A percentile compares a stretch with the other conserved stretches of the same genome.
Evolutionary conservation across 2,329 filamentous ascomycete species (phyloP).

Genomic region (Nigrospora oryzae): DNA sequence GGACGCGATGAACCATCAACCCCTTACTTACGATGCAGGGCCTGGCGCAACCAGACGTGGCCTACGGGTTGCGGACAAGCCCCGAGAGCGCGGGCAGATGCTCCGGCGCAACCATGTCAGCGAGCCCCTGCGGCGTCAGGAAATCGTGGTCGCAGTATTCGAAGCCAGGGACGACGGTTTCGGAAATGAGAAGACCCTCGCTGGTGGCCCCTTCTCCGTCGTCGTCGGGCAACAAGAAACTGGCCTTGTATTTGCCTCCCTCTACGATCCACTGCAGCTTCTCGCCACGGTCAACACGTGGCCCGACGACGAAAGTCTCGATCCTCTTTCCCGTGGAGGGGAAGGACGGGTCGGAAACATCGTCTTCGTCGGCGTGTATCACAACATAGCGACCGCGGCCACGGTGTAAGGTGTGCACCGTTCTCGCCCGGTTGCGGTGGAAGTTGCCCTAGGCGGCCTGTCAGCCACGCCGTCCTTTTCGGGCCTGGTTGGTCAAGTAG

Average conservation of each 20-base stretch:
- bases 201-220: constrained; percentile 18
- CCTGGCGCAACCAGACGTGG: no score
- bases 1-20: no score
- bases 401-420: constrained; percentile 56
- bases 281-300: constrained; percentile 48
- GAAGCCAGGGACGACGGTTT: constrained; percentile 62
- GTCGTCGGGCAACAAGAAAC: constrained; percentile 41
- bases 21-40: no score
- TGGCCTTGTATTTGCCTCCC: constrained; percentile 59
- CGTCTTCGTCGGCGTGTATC: constrained; percentile 49
- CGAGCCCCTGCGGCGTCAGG: constrained; percentile 40
- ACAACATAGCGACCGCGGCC: constrained; percentile 57
- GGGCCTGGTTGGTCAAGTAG: constrained; percentile 12
- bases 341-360: constrained; percentile 37
- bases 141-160: constrained; percentile 62
- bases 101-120: constrained; percentile 41
- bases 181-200: constrained; percentile 53
- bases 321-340: constrained; percentile 18
- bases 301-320: constrained; percentile 58
- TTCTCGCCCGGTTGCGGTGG: constrained; percentile 53
- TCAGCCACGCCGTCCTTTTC: no score
- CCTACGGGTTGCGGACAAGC: constrained; percentile 24
- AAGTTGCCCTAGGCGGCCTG: constrained; percentile 42
- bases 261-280: constrained; percentile 61
- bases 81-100: constrained; percentile 38